Percentiles rank a stretch among this genome's conserved stretches.
Conservation (phyloP, 805 yeast genomes). For the Yamadazyma tumulicola region DNA sequence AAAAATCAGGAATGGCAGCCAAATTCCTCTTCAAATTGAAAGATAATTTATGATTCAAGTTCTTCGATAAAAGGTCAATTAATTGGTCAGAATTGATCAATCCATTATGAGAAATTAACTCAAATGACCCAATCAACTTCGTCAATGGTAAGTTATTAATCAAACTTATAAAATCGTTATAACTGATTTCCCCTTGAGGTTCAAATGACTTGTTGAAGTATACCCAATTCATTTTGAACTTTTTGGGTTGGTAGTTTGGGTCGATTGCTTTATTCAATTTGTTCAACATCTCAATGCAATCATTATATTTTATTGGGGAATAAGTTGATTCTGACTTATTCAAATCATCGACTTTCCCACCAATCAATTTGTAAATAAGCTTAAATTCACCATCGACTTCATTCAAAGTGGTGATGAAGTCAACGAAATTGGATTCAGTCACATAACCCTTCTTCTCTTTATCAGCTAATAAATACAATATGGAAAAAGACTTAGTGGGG, state of each 20-base stretch:
- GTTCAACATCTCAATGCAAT: conserved; percentile 33
- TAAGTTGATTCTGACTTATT: conserved; percentile 1
- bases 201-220: conserved; percentile 39
- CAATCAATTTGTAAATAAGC: conserved; percentile 21
- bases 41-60: conserved; percentile 40
- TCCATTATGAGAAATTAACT: conserved; percentile 31
- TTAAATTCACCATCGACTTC: conserved; percentile 29
- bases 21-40: conserved; percentile 34
- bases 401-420: conserved; percentile 54
- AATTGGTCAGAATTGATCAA: conserved; percentile 29
- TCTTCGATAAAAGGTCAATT: conserved; percentile 29
- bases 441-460: conserved; percentile 64
- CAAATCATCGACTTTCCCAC: conserved; percentile 3
- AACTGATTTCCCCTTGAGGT: conserved; percentile 36
- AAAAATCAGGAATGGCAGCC: conserved; percentile 32
- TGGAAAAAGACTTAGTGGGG: conserved; percentile 35
- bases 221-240: conserved; percentile 40
- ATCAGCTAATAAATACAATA: conserved; percentile 81
- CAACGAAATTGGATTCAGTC: conserved; percentile 66
- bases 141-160: conserved; percentile 44
- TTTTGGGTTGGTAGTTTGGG: conserved; percentile 38
- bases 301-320: conserved; percentile 20
- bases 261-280: conserved; percentile 39
- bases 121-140: conserved; percentile 42
- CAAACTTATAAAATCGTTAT: conserved; percentile 37